Base-by-base conservation (phyloP, 2,329 filamentous ascomycete genomes). In the Amylocarpus encephaloides region DNA sequence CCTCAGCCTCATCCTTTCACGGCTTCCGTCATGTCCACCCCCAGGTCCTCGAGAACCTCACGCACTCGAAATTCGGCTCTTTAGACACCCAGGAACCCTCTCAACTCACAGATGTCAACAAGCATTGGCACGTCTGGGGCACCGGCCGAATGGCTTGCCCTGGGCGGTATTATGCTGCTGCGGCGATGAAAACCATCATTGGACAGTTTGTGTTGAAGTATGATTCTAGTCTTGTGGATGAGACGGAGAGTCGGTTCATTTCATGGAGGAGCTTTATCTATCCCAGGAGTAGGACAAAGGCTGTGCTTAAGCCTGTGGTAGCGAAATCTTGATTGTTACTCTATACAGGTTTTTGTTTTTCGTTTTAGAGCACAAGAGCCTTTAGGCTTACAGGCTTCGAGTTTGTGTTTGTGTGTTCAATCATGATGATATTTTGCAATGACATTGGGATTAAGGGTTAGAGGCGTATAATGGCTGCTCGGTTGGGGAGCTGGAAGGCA, bases 121-220 rank as follows among this genome's bases (percentile, higher is more conserved):
- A 42, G 6, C 7, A 6, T 16, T 45, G 18, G 18, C 49, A 29
- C n/a, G 22, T 52, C 12, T 52, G 45, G 49, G 40, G 49, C 1
- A 45, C 44, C 7, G 40, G 49, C 26, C 19, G 49, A 9, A 22
- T 40, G 15, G 43, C 43, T 38, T 46, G 43, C 34, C 15, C 34
- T 4, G 34, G 34, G 5, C 34, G 34, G 3, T 36, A 13, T 16
- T 36, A 36, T 16, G 34, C 34, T 10, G 15, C 34, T 5, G 34
- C 34, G 22, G 22, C 22, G 7, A 36, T 36, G 38, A 41, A 41
- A n/a, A 15, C 18, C 5, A 41, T 15, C 18, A 12, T 41, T 12
- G 38, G 18, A 41, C n/a, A 15, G n/a, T 15, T 16, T 12, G 18
- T 41, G 11, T 41, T 41, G n/a, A 41, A 41, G n/a, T 22, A 16